phyloP scores from a whole-genome alignment of 2,329 filamentous ascomycete species.

The Paraconiothyrium brasiliense region DNA sequence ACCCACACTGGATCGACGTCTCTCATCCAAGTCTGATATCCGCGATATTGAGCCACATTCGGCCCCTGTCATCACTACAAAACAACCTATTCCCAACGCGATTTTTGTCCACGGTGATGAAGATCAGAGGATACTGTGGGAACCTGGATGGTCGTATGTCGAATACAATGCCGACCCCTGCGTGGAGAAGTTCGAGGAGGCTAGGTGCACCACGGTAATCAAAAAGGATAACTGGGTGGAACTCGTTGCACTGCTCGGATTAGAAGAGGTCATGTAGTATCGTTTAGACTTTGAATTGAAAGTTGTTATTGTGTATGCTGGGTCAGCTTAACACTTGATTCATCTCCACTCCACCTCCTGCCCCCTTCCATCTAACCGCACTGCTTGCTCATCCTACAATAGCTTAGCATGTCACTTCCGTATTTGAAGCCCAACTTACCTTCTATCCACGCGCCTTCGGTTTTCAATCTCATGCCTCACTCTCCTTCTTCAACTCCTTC shows the following conservation, averaged over 20 bases:
- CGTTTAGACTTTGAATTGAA: not conserved
- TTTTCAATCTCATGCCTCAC: too few species aligned
- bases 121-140: constrained; percentile 22
- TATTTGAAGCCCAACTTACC: too few species aligned
- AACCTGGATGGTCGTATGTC: constrained; percentile 24
- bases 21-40: not conserved
- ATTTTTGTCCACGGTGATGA: not conserved
- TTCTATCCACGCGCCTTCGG: too few species aligned
- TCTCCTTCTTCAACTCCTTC: too few species aligned
- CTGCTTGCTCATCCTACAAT: too few species aligned
- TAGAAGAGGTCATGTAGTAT: constrained; percentile 1
- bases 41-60: not conserved
- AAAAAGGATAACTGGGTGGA: constrained; percentile 19
- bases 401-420: too few species aligned
- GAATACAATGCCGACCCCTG: constrained; percentile 24
- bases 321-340: too few species aligned
- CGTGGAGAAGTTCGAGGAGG: constrained; percentile 16
- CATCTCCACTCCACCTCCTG: not conserved
- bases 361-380: too few species aligned
- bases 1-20: not conserved
- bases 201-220: not conserved
- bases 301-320: not conserved
- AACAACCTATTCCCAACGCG: not conserved
- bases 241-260: constrained; percentile 16
- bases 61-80: not conserved